Conservation (phyloP, 2,329 filamentous ascomycete genomes). For the Botryotinia globosa region DNA sequence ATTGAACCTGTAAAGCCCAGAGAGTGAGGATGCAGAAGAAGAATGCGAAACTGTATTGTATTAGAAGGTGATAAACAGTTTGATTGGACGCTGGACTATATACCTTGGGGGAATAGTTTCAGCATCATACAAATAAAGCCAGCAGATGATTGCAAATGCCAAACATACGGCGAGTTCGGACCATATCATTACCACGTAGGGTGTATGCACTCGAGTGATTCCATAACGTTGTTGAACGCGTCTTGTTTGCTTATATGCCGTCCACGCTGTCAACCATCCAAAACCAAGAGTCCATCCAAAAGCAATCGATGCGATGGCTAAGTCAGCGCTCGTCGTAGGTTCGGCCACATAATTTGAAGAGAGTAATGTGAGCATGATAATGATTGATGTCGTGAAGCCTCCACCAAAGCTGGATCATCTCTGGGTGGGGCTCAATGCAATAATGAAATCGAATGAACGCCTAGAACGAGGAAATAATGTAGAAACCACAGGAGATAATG, state of each 20-base stretch:
- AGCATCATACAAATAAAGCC: slow-evolving; percentile 11
- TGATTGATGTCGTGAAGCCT: not conserved
- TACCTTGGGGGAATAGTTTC: not conserved
- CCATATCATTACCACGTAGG: slow-evolving; percentile 40
- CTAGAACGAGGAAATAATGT: not conserved
- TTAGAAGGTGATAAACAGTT: not conserved
- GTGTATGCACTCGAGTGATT: slow-evolving; percentile 34
- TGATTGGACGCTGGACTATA: too few species aligned
- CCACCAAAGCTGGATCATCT: not conserved
- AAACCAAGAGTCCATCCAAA: slow-evolving; percentile 43
- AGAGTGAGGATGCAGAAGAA: slow-evolving; percentile 25
- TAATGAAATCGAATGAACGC: not conserved
- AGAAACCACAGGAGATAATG: not conserved
- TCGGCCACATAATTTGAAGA: slow-evolving; percentile 19
- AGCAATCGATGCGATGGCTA: slow-evolving; percentile 40
- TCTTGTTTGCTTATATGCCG: slow-evolving; percentile 40
- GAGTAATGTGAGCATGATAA: slow-evolving; percentile 1
- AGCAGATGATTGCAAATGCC: slow-evolving; percentile 39
- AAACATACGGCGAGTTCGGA: slow-evolving; percentile 44
- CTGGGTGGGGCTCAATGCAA: not conserved
- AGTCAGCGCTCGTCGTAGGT: slow-evolving; percentile 31
- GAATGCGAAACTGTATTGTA: not conserved
- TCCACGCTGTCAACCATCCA: slow-evolving; percentile 39
- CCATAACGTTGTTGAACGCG: slow-evolving; percentile 38
- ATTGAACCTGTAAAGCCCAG: slow-evolving; percentile 42